A percentile compares a stretch with the other conserved stretches of the same genome.
phyloP scores from a whole-genome alignment of 2,329 filamentous ascomycete genomes.

The Orbilia oligospora region DNA sequence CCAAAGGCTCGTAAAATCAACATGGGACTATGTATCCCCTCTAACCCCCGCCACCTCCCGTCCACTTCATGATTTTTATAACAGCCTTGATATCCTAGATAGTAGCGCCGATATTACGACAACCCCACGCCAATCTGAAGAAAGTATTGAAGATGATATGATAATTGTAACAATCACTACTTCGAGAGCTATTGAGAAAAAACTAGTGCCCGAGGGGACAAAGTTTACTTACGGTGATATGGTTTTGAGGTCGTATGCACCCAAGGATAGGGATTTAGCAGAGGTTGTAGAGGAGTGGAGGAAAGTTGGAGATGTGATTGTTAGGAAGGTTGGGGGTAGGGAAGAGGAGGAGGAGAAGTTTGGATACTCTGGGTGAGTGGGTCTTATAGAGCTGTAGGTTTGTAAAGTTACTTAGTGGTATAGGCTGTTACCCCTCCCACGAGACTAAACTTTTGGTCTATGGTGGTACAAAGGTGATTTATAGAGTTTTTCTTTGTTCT shows the following conservation, averaged over 20 bases:
- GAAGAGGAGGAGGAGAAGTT: slow-evolving; percentile 1
- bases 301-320: not conserved
- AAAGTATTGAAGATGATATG: not conserved
- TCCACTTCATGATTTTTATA: too few species aligned
- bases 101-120: too few species aligned
- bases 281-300: slow-evolving; percentile 11
- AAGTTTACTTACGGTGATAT: not conserved
- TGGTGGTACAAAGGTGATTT: slow-evolving; percentile 15
- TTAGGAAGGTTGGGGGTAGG: not conserved
- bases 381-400: too few species aligned
- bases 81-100: too few species aligned
- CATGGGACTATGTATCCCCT: too few species aligned
- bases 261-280: not conserved
- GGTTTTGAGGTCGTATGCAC: not conserved
- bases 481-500: not conserved
- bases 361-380: not conserved
- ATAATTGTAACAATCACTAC: not conserved
- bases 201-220: not conserved
- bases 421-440: too few species aligned
- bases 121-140: too few species aligned
- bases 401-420: too few species aligned
- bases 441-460: too few species aligned
- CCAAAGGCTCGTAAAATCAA: too few species aligned
- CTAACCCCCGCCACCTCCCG: too few species aligned
- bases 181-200: not conserved